A percentile compares a stretch with the other conserved stretches of the same genome.
Conservation (phyloP, 306 rosid species). For the Trifolium fragiferum region DNA sequence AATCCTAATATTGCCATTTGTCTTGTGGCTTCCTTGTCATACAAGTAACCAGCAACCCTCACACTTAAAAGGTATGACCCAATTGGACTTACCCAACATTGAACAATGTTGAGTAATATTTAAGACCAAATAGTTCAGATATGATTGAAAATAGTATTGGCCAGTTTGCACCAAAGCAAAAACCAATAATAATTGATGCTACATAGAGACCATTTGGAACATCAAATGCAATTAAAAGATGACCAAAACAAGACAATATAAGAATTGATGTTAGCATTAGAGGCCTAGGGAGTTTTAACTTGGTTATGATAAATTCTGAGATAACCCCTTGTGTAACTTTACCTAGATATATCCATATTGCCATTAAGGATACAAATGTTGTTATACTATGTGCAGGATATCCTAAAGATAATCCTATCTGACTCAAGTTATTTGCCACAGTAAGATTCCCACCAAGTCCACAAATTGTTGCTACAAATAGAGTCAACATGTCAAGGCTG, state of each 20-base stretch:
- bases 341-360: constrained; percentile 64
- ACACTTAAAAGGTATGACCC: constrained; percentile 55
- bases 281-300: constrained; percentile 56
- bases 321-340: constrained; percentile 52
- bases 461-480: constrained; percentile 58
- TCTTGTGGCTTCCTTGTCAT: constrained; percentile 53
- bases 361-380: constrained; percentile 61
- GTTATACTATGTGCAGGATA: constrained; percentile 52
- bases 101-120: constrained; percentile 71
- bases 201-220: constrained; percentile 58
- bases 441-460: constrained; percentile 66
- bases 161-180: constrained; percentile 84
- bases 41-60: constrained; percentile 51
- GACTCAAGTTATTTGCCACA: constrained; percentile 65
- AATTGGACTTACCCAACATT: constrained; percentile 78
- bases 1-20: constrained; percentile 44
- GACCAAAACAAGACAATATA: constrained; percentile 48
- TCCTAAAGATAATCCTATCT: constrained; percentile 58
- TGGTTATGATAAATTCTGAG: constrained; percentile 48
- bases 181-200: constrained; percentile 72
- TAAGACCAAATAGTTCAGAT: constrained; percentile 84
- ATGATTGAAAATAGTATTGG: constrained; percentile 73
- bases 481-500: constrained; percentile 64
- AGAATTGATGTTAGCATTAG: constrained; percentile 53
- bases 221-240: constrained; percentile 59